Conservation (phyloP, 441 rosid genomes). For the Oxalis stricta region DNA sequence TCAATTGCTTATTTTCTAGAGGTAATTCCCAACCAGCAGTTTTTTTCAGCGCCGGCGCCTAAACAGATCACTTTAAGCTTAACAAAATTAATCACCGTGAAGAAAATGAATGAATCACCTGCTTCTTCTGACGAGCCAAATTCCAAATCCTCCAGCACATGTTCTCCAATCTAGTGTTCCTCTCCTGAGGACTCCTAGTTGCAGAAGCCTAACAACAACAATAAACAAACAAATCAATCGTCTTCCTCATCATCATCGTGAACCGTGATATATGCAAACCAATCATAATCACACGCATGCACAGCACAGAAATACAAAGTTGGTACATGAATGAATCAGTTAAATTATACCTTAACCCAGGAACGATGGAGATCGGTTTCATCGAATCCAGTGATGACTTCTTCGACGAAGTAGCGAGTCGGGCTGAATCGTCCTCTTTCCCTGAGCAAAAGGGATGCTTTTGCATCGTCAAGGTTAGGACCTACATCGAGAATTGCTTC, state of each 20-base stretch:
- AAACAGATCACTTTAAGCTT: not conserved
- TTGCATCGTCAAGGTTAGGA: constrained; percentile 66
- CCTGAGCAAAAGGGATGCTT: constrained; percentile 70
- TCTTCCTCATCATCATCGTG: not conserved
- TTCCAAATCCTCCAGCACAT: constrained; percentile 98
- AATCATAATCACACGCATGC: not conserved
- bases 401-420: constrained; percentile 93
- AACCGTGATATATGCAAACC: not conserved
- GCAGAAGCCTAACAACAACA: constrained; percentile 56
- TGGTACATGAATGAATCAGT: not conserved
- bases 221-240: not conserved
- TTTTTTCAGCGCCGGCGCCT: too few relatives aligned
- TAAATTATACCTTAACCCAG: constrained; percentile 67
- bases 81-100: not conserved
- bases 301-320: not conserved
- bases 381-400: constrained; percentile 92
- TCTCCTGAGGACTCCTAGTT: constrained; percentile 80
- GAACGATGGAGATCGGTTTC: constrained; percentile 97
- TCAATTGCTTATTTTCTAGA: too few relatives aligned
- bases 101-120: constrained; percentile 23
- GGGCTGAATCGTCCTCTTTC: constrained; percentile 97
- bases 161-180: constrained; percentile 80
- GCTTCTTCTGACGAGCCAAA: constrained; percentile 89
- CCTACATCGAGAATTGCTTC: constrained; percentile 91
- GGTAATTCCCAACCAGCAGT: too few relatives aligned